These are phyloP conservation scores for Tolypocladium tundrense DNA, from an alignment of 2,329 filamentous ascomycete genomes.

Conservation along the genomic window DNA sequence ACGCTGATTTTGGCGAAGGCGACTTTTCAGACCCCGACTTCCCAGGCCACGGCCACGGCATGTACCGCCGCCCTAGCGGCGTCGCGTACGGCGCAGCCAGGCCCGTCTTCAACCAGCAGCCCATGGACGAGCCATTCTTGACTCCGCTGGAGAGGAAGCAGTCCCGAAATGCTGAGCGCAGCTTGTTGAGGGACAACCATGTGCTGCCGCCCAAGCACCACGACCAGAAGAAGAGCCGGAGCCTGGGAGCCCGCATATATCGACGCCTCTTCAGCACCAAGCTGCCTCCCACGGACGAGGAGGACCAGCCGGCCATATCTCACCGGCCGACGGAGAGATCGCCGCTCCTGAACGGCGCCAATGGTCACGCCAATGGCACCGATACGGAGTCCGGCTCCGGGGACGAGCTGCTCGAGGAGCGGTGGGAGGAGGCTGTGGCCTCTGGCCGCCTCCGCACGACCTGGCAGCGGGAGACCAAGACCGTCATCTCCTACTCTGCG, in stretches of 20 bases:
- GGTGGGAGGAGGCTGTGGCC: constrained; percentile 79
- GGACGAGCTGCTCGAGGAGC: constrained; percentile 47
- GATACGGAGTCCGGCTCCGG: constrained; percentile 35
- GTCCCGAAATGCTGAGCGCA: constrained; percentile 47
- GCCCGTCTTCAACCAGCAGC: constrained; percentile 54
- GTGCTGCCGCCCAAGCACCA: constrained; percentile 51
- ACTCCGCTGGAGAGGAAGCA: constrained; percentile 46
- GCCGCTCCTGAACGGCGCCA: constrained; percentile 22
- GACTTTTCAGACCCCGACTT: constrained; percentile 23
- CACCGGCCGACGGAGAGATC: constrained; percentile 30
- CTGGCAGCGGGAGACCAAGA: constrained; percentile 83
- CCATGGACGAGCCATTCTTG: constrained; percentile 33
- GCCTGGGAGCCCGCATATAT: constrained; percentile 32
- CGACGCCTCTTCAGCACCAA: constrained; percentile 46
- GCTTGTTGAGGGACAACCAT: constrained; percentile 55
- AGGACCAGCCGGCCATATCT: constrained; percentile 21
- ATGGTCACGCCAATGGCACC: constrained; percentile 13
- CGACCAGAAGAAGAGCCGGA: constrained; percentile 17
- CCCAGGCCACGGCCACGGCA: constrained; percentile 30
- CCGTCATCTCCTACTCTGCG: constrained; percentile 59
- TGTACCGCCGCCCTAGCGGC: constrained; percentile 68
- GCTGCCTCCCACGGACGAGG: constrained; percentile 29
- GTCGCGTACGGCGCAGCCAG: constrained; percentile 64
- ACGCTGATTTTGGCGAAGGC: constrained; percentile 23
- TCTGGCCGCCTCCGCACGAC: constrained; percentile 77